Evolutionary conservation across 352 stramenopile genomes (phyloP), one percentile per base, ranked within the genome.

Genomic region (Globisporangium solare): DNA sequence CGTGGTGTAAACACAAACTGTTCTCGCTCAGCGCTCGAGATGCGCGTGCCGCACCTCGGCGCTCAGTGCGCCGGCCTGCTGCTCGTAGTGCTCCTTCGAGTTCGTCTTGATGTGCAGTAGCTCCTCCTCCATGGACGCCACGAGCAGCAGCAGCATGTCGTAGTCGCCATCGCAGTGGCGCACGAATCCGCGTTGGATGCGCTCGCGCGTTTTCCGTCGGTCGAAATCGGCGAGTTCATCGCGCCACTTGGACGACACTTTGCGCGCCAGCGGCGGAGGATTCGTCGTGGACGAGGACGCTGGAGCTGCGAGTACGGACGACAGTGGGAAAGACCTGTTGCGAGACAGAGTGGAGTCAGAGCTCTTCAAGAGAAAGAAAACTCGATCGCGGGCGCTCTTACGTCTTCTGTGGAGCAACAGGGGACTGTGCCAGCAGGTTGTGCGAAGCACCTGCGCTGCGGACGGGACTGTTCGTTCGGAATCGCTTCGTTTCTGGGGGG

Each of bases 111-210:
- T 74, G 61, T 93, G 79, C 55, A 93, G 60, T 35, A 93, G 63
- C 62, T 93, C 80, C 60, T 93, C 83, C 43, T 93, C 83, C 67
- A 93, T 74, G 11, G 83, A 73, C 12, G 79, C 71, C 3, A 91
- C 57, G 27, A 93, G 60, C 17, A 72, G 49, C 54, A 89, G 55
- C 21, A 93, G 73, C 46, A 71, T 64, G n/a, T 90, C 77, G 47
- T 83, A 89, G 62, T 88, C 72, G 37, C 70, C 76, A 12, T 76
- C 65, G 48, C 69, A 78, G 46, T 90, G 73, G 35, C 63, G 58
- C 18, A 77, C 60, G 31, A 93, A 51, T n/a, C 68, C 74, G 2
- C 74, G 73, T 56, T 80, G 76, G 47, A 93, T 79, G n/a, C 80
- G 73, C 58, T 82, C 72, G 27, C 79, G 73, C 12, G 77, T 87